Evolutionary conservation across 2,329 filamentous ascomycete species (phyloP), one percentile per base, ranked within the genome.

Genomic region (Curvularia sp.): DNA sequence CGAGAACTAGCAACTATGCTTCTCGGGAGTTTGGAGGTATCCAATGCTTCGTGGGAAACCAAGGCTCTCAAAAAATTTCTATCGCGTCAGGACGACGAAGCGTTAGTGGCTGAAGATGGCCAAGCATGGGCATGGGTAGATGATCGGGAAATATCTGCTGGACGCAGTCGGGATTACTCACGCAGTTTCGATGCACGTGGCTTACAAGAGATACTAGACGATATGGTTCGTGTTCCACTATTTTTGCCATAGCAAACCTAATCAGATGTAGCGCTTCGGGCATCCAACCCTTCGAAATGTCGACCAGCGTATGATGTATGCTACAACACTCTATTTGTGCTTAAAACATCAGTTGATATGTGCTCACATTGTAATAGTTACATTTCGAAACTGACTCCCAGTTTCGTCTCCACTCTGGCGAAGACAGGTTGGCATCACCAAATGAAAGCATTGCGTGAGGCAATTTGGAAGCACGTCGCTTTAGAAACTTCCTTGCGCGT

Each of bases 261-360:
- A 48, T 15, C 4, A 9, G n/a, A 36, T 9, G 30, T 10, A 48
- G 46, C 46, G 46, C 13, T 48, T 36, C 9, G 12, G 28, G 7
- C 46, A 36, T 19, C 25, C 23, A 3, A 9, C 18, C 15, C 19
- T 32, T 53, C 28, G 27, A 19, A 34, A 60, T 48, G 57, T 48
- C 39, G 57, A 58, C 41, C 53, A 46, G 1, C 50, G 60, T 7
- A 27, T 60, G 23, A 56, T 63, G 57, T 63, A 36, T 45, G 57
- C n/a, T 45, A n/a, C 47, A 19, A 25, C 30, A 13, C 13, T n/a
- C 10, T 19, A 25, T 25, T 3, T 7, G 5, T 23, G 10, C 3
- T 9, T 9, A 48, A n/a, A 10, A 12, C 18, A 2, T 48, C 5
- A n/a, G 2, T 3, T 13, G 9, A 23, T 10, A 5, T 15, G 3